A percentile compares a stretch with the other conserved stretches of the same genome.
phyloP scores from a whole-genome alignment of 768 basidiomycete species.

The Mrakia gelida region DNA sequence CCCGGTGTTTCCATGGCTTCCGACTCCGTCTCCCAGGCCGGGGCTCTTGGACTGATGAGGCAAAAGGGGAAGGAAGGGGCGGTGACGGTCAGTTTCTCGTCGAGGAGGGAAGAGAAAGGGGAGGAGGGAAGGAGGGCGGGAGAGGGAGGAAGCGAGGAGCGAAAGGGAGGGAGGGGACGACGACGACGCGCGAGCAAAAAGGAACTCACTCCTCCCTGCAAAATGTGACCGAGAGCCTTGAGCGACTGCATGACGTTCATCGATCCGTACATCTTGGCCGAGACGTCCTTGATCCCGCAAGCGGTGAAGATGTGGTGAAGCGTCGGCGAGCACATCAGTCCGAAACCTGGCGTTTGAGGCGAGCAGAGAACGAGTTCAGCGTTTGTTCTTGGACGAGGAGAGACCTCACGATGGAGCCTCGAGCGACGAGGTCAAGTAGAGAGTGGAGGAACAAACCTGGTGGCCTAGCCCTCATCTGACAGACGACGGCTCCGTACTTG shows the following conservation, averaged over 20 bases:
- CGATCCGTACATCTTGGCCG: slow-evolving; percentile 92
- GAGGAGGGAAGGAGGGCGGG: neutral
- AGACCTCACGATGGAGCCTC: too few species aligned
- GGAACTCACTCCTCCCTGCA: slow-evolving; percentile 55
- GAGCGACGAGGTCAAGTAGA: neutral
- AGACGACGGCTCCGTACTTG: slow-evolving; percentile 77
- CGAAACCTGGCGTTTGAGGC: slow-evolving; percentile 64
- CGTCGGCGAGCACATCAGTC: slow-evolving; percentile 79
- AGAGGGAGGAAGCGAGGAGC: neutral
- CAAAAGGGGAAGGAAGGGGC: neutral
- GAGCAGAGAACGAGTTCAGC: neutral
- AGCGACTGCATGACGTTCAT: slow-evolving; percentile 79
- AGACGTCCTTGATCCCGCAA: slow-evolving; percentile 90
- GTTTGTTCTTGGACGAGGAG: neutral
- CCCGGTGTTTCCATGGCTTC: slow-evolving; percentile 63
- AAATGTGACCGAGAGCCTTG: slow-evolving; percentile 74
- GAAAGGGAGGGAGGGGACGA: neutral
- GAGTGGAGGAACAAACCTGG: slow-evolving; percentile 43
- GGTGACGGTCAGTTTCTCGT: too few species aligned
- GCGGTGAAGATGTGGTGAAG: slow-evolving; percentile 82
- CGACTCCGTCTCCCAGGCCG: slow-evolving; percentile 70
- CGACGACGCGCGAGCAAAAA: neutral
- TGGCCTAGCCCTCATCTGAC: slow-evolving; percentile 62
- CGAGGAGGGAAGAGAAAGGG: neutral
- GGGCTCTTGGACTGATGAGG: slow-evolving; percentile 38